Conservation (phyloP, 2,329 filamentous ascomycete species). For the Cryphonectria nitschkei region DNA sequence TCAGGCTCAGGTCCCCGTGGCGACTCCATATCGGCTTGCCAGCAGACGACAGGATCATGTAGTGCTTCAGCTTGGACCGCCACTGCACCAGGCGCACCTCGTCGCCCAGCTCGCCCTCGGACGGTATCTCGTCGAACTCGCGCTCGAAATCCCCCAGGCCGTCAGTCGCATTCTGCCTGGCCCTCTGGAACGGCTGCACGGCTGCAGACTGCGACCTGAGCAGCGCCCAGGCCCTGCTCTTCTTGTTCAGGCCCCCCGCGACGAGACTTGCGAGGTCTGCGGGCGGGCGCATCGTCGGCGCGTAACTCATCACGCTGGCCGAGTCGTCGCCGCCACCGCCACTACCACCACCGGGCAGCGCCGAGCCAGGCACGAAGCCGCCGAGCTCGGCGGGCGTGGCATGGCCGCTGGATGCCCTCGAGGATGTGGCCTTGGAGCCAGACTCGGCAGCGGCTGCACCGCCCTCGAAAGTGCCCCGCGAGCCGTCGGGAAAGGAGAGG, state of each 20-base stretch:
- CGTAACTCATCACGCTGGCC: conserved; percentile 68
- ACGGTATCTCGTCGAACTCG: conserved; percentile 79
- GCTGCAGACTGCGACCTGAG: conserved; percentile 65
- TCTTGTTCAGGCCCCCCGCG: conserved; percentile 68
- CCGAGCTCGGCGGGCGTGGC: conserved; percentile 42
- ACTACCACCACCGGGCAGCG: conserved; percentile 40
- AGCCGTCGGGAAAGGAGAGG: conserved; percentile 71
- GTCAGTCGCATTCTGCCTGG: conserved; percentile 38
- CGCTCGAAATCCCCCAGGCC: conserved; percentile 68
- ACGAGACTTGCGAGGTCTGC: conserved; percentile 84
- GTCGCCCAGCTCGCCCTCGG: conserved; percentile 51
- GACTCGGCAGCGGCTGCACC: conserved; percentile 34
- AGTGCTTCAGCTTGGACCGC: conserved; percentile 95
- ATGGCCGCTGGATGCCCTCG: conserved; percentile 41
- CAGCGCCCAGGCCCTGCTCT: conserved; percentile 70
- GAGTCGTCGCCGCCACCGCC: conserved; percentile 60
- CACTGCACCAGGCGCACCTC: conserved; percentile 71
- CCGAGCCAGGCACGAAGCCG: conserved; percentile 27
- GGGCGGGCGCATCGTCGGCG: conserved; percentile 63
- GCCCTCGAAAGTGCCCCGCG: conserved; percentile 63
- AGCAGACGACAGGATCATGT: conserved; percentile 92
- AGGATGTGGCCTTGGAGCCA: conserved; percentile 16
- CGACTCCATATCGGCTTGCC: conserved; percentile 97
- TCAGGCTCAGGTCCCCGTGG: conserved; percentile 85
- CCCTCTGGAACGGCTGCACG: conserved; percentile 62